Percentiles rank a stretch among this genome's conserved stretches.
phyloP scores from a whole-genome alignment of 1,284 basidiomycete species.

The Ustilago loliicola region DNA sequence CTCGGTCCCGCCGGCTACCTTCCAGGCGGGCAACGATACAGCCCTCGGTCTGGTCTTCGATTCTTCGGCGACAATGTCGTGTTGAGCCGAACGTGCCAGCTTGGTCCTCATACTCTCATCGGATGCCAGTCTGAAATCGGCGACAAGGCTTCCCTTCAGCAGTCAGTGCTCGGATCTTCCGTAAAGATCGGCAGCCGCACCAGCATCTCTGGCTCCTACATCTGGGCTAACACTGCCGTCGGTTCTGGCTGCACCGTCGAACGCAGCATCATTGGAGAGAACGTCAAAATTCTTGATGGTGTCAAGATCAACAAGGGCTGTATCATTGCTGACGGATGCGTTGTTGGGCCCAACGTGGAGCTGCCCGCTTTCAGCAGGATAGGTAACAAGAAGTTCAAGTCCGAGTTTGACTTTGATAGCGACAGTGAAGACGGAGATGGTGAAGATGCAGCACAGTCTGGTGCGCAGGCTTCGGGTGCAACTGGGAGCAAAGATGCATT shows the following conservation, averaged over 20 bases:
- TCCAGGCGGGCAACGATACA: conserved; percentile 75
- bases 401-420: conserved; percentile 51
- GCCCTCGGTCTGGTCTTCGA: conserved; percentile 38
- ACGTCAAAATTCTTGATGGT: conserved; percentile 80
- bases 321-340: conserved; percentile 66
- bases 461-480: not conserved
- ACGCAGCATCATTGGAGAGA: conserved; percentile 77
- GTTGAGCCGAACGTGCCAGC: conserved; percentile 47
- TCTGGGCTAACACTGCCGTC: conserved; percentile 57
- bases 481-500: conserved; percentile 19
- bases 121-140: conserved; percentile 58
- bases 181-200: conserved; percentile 76
- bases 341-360: conserved; percentile 73
- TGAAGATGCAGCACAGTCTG: conserved; percentile 54
- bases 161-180: conserved; percentile 82
- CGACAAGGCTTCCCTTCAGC: conserved; percentile 77
- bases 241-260: conserved; percentile 82
- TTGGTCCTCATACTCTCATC: conserved; percentile 54
- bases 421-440: conserved; percentile 46
- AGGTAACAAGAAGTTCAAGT: conserved; percentile 72
- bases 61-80: conserved; percentile 57
- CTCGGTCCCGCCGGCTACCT: conserved; percentile 93
- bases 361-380: conserved; percentile 81
- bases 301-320: conserved; percentile 74
- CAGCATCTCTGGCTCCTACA: conserved; percentile 53